Evolutionary conservation across 768 basidiomycete species (phyloP), one percentile per base, ranked within the genome.

Genomic region (Trametes gibbosa): DNA sequence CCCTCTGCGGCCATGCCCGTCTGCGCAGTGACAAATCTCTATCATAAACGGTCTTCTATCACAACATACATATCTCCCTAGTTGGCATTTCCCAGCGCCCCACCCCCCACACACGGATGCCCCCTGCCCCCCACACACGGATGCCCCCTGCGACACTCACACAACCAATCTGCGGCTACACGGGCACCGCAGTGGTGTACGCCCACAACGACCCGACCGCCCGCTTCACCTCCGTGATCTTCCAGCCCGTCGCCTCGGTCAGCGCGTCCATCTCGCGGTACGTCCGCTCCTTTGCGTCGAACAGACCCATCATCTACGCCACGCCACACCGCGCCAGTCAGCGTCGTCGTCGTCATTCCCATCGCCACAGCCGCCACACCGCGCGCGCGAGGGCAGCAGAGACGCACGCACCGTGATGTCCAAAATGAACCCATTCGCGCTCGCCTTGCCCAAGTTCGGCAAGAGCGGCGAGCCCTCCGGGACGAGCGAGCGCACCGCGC

Each of bases 221-320:
- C 5, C 79, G 79, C 9, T 81, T 81, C 53, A 86, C 82, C 41
- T 78, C 78, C 40, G 76, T 69, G 9, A 87, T 77, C 56, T 81
- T 84, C 86, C 86, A 88, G 1, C 86, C 86, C 23, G 85, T 78
- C 0, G 83, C 82, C 25, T 74, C 70, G 12, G 81, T 73, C 21
- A 87, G 71, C 2, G 76, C 73, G 13, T 81, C 78, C 40, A 81
- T 77, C 68, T 88, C 85, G 50, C 82, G 78, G 9, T 87, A 72
- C 0, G 86, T 88, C 5, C 86, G 77, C 65, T 88, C 86, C 65
- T 86, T 82, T 7, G 81, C 77, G 59, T 87, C 85, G 66, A 87
- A 83, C 48, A 77, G 76, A 12, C 77, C 77, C 69, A 84, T 81
- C 86, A 88, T 88, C 86, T 87, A 55, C 32, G 9, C 19, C 17